Percentiles rank a stretch among this genome's conserved stretches.
Evolutionary conservation across 2,329 filamentous ascomycete genomes (phyloP).

Genomic region (Trichoderma lentiforme): DNA sequence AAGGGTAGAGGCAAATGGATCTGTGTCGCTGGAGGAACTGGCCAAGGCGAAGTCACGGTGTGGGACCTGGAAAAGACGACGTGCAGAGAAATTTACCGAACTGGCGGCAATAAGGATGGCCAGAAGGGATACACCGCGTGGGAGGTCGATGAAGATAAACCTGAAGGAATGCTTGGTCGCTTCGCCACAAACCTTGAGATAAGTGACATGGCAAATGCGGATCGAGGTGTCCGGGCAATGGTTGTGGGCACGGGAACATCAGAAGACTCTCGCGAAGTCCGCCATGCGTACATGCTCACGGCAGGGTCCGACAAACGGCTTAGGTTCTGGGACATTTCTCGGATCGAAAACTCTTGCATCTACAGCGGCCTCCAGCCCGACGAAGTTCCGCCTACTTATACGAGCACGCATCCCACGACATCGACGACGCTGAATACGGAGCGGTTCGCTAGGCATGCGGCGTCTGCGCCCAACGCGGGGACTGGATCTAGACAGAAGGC

Average conservation of each 20-base stretch:
- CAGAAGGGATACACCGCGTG: slow-evolving; percentile 73
- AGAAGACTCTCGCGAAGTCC: slow-evolving; percentile 66
- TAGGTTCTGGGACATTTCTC: slow-evolving; percentile 86
- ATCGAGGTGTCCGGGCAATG: slow-evolving; percentile 72
- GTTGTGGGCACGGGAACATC: slow-evolving; percentile 69
- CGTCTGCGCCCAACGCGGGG: slow-evolving; percentile 31
- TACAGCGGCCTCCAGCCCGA: slow-evolving; percentile 74
- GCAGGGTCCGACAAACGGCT: slow-evolving; percentile 88
- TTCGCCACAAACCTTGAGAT: slow-evolving; percentile 75
- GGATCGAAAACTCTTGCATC: slow-evolving; percentile 72
- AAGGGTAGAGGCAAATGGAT: slow-evolving; percentile 80
- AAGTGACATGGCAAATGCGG: slow-evolving; percentile 50
- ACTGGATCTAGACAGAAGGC: slow-evolving; percentile 30
- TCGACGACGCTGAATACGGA: slow-evolving; percentile 66
- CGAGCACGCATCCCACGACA: slow-evolving; percentile 58
- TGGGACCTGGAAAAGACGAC: slow-evolving; percentile 92
- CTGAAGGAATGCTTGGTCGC: slow-evolving; percentile 80
- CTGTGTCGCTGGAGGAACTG: slow-evolving; percentile 83
- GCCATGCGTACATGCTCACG: slow-evolving; percentile 80
- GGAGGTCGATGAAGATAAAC: slow-evolving; percentile 84
- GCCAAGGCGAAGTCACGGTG: slow-evolving; percentile 82
- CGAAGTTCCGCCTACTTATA: slow-evolving; percentile 71
- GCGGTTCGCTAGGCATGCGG: slow-evolving; percentile 44
- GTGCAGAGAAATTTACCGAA: slow-evolving; percentile 86
- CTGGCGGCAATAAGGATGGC: slow-evolving; percentile 56